These are phyloP conservation scores for Candida mesenterica DNA, from an alignment of 1,139 yeast genomes.

Conservation along the genomic window DNA sequence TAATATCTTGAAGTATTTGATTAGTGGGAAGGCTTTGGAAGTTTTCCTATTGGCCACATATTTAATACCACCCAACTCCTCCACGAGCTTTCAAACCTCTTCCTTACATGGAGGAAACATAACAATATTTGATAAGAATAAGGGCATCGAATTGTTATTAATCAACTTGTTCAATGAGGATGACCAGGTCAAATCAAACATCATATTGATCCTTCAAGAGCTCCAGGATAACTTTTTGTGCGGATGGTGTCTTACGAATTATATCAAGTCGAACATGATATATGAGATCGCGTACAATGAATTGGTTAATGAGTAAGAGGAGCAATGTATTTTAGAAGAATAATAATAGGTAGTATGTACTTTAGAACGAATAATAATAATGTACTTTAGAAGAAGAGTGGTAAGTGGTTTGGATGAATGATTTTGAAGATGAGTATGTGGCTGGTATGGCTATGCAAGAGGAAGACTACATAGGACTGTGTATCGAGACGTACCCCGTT, in stretches of 20 bases:
- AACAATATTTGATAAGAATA: conserved; percentile 47
- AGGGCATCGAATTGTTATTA: conserved; percentile 44
- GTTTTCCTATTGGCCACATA: conserved; percentile 41
- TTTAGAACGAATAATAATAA: not conserved
- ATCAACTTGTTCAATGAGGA: conserved; percentile 49
- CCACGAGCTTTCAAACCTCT: conserved; percentile 40
- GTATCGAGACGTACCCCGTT: too few relatives aligned
- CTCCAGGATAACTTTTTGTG: conserved; percentile 45
- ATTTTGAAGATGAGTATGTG: too few relatives aligned
- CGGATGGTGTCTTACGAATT: conserved; percentile 47
- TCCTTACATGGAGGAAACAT: conserved; percentile 42
- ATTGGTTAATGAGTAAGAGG: conserved; percentile 18
- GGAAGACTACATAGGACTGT: too few relatives aligned
- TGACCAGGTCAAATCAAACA: conserved; percentile 40
- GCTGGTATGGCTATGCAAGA: too few relatives aligned
- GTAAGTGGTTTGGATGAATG: too few relatives aligned
- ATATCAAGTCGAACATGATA: conserved; percentile 37
- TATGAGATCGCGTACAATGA: conserved; percentile 46
- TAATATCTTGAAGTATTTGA: conserved; percentile 41
- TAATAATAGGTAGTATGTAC: not conserved
- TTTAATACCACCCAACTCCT: conserved; percentile 44
- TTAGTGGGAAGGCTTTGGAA: conserved; percentile 46
- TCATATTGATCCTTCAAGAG: conserved; percentile 46
- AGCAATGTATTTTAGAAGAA: not conserved
- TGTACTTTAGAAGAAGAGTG: too few relatives aligned